Base-by-base conservation (phyloP, 371 early-diverging fungal species). In the Thermomucor indicae-seudaticae region DNA sequence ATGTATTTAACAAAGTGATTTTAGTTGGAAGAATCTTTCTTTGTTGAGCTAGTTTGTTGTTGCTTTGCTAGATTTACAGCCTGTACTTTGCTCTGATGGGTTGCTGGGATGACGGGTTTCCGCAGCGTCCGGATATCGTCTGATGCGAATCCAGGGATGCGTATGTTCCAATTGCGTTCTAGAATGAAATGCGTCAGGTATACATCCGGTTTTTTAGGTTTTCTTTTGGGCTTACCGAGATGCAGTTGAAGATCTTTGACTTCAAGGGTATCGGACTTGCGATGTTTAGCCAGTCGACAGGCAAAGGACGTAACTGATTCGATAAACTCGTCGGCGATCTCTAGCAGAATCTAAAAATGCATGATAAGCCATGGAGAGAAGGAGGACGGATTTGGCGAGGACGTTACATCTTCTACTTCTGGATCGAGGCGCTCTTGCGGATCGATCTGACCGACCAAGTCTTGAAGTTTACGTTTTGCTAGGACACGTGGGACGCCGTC, bases 91-190 rank as follows among this genome's bases (percentile, higher is more conserved):
- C 80, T 68, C 51, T 84, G 85, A 61, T 90, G 88, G 11, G 71
- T 62, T 19, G 79, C 56, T 20, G 85, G 78, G 19, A 85, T 74
- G 1, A 68, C 67, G 4, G 87, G 62, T 56, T 90, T 90, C 38
- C 88, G 72, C 29, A 88, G 75, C 7, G 89, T 81, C 47, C 91
- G 63, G 43, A 89, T 86, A 59, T 89, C 89, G 57, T 92, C 92
- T 12, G 87, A 73, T 1, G 91, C 88, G 64, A 90, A 91, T 23
- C 93, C 93, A 47, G 95, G 94, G 54, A 96, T 89, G 50, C 95
- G 85, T 37, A 96, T 87, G 59, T 93, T 92, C 92, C 92, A 96
- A 60, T 91, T 91, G 39, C 93, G 86, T 69, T 95, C 96, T 84
- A 60, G n/a, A n/a, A 27, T 14, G 2, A 7, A n/a, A 37, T 32